Percentiles rank a stretch among this genome's conserved stretches.
Conservation (phyloP, 495 filamentous ascomycete genomes). For the Sabuloglossum arenarium region DNA sequence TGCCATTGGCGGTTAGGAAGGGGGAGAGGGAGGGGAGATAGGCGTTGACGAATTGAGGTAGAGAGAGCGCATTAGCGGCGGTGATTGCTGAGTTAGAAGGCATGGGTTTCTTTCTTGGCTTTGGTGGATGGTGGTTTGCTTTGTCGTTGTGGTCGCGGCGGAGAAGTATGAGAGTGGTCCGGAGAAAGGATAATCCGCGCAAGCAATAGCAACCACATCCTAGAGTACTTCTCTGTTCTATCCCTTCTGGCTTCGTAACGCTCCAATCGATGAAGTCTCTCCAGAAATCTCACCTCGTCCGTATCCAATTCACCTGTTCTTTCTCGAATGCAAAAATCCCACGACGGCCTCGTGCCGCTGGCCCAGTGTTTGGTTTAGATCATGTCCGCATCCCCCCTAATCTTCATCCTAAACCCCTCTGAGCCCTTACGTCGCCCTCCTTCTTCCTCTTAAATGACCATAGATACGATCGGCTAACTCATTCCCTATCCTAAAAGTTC, state of each 20-base stretch:
- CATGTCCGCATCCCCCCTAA: not conserved
- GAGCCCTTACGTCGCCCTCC: too few species aligned
- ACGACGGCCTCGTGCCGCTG: not conserved
- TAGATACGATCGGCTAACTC: too few species aligned
- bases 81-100: not conserved
- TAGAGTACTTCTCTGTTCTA: not conserved
- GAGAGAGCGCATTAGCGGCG: not conserved
- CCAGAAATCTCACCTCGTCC: not conserved
- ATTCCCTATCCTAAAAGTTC: slow-evolving; percentile 32
- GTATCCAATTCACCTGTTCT: not conserved
- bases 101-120: too few species aligned
- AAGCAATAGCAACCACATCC: too few species aligned
- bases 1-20: not conserved
- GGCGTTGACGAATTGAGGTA: not conserved
- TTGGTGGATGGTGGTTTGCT: too few species aligned
- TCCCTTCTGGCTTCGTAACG: not conserved
- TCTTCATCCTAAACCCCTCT: not conserved
- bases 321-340: not conserved
- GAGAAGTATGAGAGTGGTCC: too few species aligned
- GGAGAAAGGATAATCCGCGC: too few species aligned
- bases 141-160: too few species aligned
- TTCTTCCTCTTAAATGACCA: too few species aligned
- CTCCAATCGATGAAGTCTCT: not conserved
- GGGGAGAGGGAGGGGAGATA: not conserved
- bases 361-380: not conserved